Base-by-base conservation (phyloP, 2,329 filamentous ascomycete genomes). In the Pseudocercospora crystallina region DNA sequence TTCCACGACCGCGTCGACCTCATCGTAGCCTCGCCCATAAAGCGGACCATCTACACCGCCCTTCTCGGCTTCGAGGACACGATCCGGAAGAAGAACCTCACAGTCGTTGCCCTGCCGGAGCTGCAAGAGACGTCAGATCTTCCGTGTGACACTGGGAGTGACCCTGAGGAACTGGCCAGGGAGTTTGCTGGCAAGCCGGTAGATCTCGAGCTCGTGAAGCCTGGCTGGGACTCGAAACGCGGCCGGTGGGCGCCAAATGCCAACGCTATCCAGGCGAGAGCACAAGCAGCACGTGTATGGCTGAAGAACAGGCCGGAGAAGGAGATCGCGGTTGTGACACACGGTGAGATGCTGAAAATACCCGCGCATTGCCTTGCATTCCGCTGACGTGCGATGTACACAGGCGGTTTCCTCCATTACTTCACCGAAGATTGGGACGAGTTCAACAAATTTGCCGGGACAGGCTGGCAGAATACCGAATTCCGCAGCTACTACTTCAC, bases 391-490 rank as follows among this genome's bases (percentile, higher is more conserved):
- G 10, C 7, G 13, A 26, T 45, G 14, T 17, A 13, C 30, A 55
- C 20, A 26, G 20, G 59, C 43, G 88, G 87, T 1, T 87, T 91
- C 61, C 67, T 95, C 62, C 90, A 96, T 68, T 95, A 89, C 63
- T 73, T 96, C 56, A 94, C 89, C 0, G 82, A 90, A 59, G 90
- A 95, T 63, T 95, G 85, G 82, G 76, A 82, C 47, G 86, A 83
- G 36, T 78, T 61, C 61, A 75, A 73, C 41, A 65, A 69, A 37
- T 75, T 73, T 58, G 65, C 72, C 53, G 77, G 84, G 34, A 90
- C 87, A 8, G 85, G 82, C 5, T 91, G 87, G 88, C 65, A 69
- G 8, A 91, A 91, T 67, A 85, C 85, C 45, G 87, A 91, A 70
- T 84, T 76, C 65, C 81, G 87, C 51, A 82, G 82, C 5, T 90